Evolutionary conservation across 495 filamentous ascomycete species (phyloP).

Genomic region (Podospora fimiseda): DNA sequence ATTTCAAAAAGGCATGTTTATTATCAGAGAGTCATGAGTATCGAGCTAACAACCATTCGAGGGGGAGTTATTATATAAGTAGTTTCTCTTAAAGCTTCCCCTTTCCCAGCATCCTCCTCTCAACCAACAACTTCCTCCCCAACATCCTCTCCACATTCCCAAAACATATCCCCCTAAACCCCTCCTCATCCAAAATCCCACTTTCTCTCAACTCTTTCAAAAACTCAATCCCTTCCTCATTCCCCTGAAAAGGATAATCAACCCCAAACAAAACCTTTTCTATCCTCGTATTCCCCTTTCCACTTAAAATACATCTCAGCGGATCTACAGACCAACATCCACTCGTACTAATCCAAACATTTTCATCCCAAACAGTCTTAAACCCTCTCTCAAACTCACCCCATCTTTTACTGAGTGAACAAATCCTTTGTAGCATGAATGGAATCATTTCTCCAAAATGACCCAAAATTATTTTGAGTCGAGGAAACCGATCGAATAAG

Average conservation of each 20-base stretch:
- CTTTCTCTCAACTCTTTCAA: constrained; percentile 45
- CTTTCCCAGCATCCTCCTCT: no score
- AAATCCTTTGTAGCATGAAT: constrained; percentile 56
- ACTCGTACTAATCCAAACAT: constrained; percentile 60
- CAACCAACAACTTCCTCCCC: no score
- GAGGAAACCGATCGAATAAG: constrained; percentile 47
- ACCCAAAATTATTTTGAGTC: constrained; percentile 57
- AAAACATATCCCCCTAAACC: no score
- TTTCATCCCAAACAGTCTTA: constrained; percentile 51
- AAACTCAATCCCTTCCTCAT: constrained; percentile 38
- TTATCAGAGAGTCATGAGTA: no score
- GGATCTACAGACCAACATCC: constrained; percentile 55
- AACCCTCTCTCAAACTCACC: constrained; percentile 47
- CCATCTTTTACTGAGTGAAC: constrained; percentile 45
- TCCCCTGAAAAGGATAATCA: constrained; percentile 53
- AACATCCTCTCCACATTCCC: no score
- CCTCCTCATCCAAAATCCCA: no score
- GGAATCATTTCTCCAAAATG: constrained; percentile 62
- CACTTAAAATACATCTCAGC: constrained; percentile 45
- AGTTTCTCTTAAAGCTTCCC: no score
- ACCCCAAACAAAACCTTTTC: constrained; percentile 53
- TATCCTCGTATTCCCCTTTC: constrained; percentile 41
- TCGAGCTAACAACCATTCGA: no score
- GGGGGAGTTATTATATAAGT: no score
- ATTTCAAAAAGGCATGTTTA: no score